Evolutionary conservation across 257 asterid genomes (phyloP).

Genomic region (Solanum dulcamara): DNA sequence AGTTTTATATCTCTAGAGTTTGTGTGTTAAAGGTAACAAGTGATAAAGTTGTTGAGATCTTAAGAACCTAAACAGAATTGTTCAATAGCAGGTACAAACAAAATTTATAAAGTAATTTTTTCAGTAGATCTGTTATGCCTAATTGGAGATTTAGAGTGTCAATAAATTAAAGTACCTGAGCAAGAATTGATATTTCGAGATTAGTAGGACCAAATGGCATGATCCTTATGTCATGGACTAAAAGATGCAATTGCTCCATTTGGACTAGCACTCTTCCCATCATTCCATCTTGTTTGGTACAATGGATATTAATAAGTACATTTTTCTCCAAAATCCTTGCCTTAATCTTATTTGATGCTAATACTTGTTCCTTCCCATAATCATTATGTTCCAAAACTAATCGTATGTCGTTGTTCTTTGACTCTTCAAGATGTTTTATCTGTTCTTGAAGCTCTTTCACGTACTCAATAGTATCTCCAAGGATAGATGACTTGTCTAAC

Average conservation of each 20-base stretch:
- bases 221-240: slow-evolving; percentile 32
- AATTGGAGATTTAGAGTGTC: neutral
- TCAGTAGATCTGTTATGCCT: neutral
- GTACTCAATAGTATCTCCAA: slow-evolving; percentile 13
- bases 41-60: neutral
- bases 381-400: neutral
- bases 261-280: slow-evolving; percentile 19
- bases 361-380: neutral
- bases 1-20: neutral
- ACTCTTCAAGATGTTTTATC: slow-evolving; percentile 23
- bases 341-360: slow-evolving; percentile 13
- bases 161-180: slow-evolving; percentile 22
- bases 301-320: slow-evolving; percentile 34
- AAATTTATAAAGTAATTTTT: neutral
- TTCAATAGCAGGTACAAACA: neutral
- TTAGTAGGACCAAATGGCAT: slow-evolving; percentile 38
- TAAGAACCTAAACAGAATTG: neutral
- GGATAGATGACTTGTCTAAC: slow-evolving; percentile 23
- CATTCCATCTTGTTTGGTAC: slow-evolving; percentile 24
- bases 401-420: slow-evolving; percentile 4
- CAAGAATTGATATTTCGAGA: slow-evolving; percentile 39
- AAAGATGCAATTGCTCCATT: slow-evolving; percentile 33
- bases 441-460: slow-evolving; percentile 40
- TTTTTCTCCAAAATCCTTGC: slow-evolving; percentile 17
- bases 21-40: neutral